Base-by-base conservation (phyloP, 2,329 filamentous ascomycete genomes). In the Botrytis squamosa region DNA sequence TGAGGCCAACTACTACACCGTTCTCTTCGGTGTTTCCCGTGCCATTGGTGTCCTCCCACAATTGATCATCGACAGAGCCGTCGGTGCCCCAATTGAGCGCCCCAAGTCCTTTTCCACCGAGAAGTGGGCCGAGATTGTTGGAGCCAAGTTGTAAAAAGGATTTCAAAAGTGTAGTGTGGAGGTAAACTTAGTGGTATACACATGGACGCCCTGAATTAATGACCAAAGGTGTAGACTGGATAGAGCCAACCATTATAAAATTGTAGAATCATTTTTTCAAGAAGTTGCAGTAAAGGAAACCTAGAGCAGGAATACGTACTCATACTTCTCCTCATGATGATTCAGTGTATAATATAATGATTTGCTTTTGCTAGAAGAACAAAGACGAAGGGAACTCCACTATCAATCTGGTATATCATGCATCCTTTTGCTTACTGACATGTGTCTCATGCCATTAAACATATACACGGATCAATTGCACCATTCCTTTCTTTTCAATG, bases 1-100 rank as follows among this genome's bases (percentile, higher is more conserved):
- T 77, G 95, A 99, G 90, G 93, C 96, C 86, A 98, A 91, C 92
- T 99, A 97, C 92, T 99, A 99, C 93, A 99, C 96, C 77, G 96
- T 99, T 77, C 93, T 99, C 83, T 99, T 99, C 85, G 96, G 96
- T 90, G 96, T 99, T 63, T 97, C 95, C 80, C 93, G 96, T 84
- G 96, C 96, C 80, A 93, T 99, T 81, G 96, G 96, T 91, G 96
- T 99, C 79, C 92, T 99, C 82, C 96, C 96, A 81, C 96, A 99
- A 90, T 90, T 99, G 84, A 99, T 99, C 89, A 98, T 99, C 83
- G 96, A 99, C 90, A 95, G 96, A 84, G 96, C 95, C 80, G 89
- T 98, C 79, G 96, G 96, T 83, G 93, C 94, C 80, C 96, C 96
- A 80, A 99, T 99, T 82, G 96, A 99, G 92, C 90, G 96, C 79